phyloP scores from a whole-genome alignment of 2,329 filamentous ascomycete species.

The Tolypocladium tundrense region DNA sequence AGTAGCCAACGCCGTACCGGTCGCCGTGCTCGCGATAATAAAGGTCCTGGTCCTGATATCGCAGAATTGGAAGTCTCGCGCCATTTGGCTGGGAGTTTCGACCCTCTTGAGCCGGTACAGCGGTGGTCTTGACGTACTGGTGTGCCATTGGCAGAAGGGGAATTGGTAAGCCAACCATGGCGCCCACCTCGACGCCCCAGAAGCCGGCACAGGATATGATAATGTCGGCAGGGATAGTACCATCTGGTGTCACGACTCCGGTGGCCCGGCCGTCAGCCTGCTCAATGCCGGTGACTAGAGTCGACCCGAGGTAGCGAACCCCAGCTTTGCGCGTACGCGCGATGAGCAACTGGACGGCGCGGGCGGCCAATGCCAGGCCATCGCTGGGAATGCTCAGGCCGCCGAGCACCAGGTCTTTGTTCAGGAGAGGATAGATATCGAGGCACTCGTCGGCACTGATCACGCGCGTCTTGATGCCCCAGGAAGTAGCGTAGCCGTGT shows the following conservation, averaged over 20 bases:
- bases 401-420: conserved; percentile 41
- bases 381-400: conserved; percentile 51
- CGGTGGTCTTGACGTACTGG: conserved; percentile 53
- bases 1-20: conserved; percentile 52
- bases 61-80: conserved; percentile 46
- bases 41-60: conserved; percentile 52
- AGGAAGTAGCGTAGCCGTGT: conserved; percentile 49
- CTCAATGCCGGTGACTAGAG: conserved; percentile 47
- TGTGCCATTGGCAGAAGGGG: conserved; percentile 52
- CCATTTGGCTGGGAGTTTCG: conserved; percentile 30
- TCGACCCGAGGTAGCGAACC: conserved; percentile 45
- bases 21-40: conserved; percentile 58
- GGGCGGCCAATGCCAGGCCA: conserved; percentile 49
- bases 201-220: conserved; percentile 54
- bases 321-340: conserved; percentile 46
- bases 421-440: conserved; percentile 42
- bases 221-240: conserved; percentile 45
- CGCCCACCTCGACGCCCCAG: conserved; percentile 56
- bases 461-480: conserved; percentile 46
- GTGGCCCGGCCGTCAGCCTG: conserved; percentile 38
- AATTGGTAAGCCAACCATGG: conserved; percentile 47
- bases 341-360: conserved; percentile 52
- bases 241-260: conserved; percentile 40
- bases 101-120: conserved; percentile 31
- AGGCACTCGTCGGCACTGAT: conserved; percentile 42